phyloP scores from a whole-genome alignment of 1,284 basidiomycete genomes.

The Leccinum solheimii region DNA sequence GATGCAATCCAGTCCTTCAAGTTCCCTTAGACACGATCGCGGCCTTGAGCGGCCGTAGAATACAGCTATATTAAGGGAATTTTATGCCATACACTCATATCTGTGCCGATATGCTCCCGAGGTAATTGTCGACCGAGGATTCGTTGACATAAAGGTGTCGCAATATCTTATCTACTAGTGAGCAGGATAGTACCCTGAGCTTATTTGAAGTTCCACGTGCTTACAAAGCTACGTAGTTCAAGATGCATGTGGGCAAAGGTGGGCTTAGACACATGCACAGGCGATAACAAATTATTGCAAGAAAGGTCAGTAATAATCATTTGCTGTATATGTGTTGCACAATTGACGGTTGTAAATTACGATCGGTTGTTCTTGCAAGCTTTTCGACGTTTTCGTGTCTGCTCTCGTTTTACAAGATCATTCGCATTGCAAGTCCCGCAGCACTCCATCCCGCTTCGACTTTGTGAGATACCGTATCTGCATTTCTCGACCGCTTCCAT shows the following conservation, averaged over 20 bases:
- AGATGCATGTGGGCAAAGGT: neutral
- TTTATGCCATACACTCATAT: neutral
- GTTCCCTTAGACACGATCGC: neutral
- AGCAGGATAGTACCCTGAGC: neutral
- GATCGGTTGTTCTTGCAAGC: neutral
- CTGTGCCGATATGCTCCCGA: neutral
- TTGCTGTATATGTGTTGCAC: neutral
- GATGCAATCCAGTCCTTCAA: slow-evolving; percentile 42
- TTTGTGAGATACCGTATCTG: neutral
- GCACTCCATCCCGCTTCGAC: neutral
- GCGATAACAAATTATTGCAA: neutral
- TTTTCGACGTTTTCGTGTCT: neutral
- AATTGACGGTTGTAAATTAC: neutral
- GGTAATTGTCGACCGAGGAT: neutral
- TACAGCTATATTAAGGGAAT: neutral
- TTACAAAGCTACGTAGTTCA: neutral
- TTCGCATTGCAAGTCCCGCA: neutral
- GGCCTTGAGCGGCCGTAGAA: neutral
- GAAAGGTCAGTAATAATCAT: neutral
- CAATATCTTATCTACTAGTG: neutral
- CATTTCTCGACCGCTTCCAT: neutral
- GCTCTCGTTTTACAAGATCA: neutral
- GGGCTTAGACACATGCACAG: neutral
- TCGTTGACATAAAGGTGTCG: neutral
- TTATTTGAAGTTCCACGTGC: neutral